phyloP scores from a whole-genome alignment of 371 early-diverging fungal species.

The Dichotomocladium elegans region DNA sequence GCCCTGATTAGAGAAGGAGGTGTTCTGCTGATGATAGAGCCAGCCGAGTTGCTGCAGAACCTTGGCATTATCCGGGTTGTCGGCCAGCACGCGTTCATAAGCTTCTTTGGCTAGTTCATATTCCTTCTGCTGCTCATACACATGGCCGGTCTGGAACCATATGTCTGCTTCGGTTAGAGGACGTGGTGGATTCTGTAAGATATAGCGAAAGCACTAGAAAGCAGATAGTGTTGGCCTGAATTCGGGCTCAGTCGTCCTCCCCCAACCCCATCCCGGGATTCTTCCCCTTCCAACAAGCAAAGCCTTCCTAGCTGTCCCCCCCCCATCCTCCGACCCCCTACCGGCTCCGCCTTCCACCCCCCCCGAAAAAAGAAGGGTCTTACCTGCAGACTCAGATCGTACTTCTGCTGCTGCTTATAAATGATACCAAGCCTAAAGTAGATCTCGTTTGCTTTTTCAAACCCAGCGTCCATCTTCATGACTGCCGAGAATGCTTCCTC shows the following conservation, averaged over 20 bases:
- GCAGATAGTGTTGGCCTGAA: background rate
- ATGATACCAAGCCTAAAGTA: constrained; percentile 96
- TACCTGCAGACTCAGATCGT: constrained; percentile 78
- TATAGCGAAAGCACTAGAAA: constrained; percentile 88
- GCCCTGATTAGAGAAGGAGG: constrained; percentile 78
- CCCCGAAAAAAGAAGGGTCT: background rate
- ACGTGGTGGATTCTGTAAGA: constrained; percentile 81
- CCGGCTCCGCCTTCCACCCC: too few species aligned
- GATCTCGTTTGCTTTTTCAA: constrained; percentile 95
- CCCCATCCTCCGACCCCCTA: too few species aligned
- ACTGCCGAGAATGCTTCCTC: constrained; percentile 95
- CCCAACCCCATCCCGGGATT: too few species aligned
- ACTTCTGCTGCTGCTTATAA: constrained; percentile 93
- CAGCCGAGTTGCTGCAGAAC: constrained; percentile 95
- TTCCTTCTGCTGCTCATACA: constrained; percentile 94
- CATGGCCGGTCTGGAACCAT: constrained; percentile 97
- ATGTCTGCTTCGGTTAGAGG: constrained; percentile 93
- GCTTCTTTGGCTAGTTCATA: constrained; percentile 82
- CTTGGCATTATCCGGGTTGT: constrained; percentile 92
- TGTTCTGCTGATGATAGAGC: constrained; percentile 85
- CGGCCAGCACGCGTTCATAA: constrained; percentile 86
- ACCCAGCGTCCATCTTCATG: constrained; percentile 82
- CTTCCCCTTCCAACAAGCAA: too few species aligned
- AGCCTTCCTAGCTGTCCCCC: too few species aligned
- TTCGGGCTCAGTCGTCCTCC: too few species aligned